phyloP scores from a whole-genome alignment of 2,329 filamentous ascomycete species.

The Penicillium sp. region DNA sequence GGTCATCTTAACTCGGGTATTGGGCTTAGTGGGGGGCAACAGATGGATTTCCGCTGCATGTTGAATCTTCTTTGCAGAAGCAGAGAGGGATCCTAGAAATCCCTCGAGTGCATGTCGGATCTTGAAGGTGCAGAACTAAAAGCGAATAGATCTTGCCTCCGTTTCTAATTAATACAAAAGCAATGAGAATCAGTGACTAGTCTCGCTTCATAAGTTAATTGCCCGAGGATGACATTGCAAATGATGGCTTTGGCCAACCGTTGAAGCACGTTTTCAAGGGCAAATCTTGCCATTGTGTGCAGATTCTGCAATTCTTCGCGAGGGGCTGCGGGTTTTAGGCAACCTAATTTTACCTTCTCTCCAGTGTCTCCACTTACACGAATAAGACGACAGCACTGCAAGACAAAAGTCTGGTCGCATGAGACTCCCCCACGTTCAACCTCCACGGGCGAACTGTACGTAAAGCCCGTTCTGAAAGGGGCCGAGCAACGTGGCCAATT shows the following conservation, averaged over 20 bases:
- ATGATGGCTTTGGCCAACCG: not conserved
- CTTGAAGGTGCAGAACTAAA: not conserved
- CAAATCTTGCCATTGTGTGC: not conserved
- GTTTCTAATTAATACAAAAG: not conserved
- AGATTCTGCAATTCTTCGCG: slow-evolving; percentile 1
- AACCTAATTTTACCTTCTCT: slow-evolving; percentile 3
- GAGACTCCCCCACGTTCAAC: not conserved
- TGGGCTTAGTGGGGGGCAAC: slow-evolving; percentile 4
- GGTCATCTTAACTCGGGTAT: slow-evolving; percentile 13
- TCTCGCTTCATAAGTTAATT: no score
- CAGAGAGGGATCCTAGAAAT: not conserved
- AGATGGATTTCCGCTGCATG: not conserved
- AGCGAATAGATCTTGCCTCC: not conserved
- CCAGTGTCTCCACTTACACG: not conserved
- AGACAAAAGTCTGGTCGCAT: not conserved
- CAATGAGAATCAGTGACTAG: no score
- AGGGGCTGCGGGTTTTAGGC: slow-evolving; percentile 5
- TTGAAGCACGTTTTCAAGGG: not conserved
- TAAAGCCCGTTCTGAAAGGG: not conserved
- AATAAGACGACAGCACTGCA: not conserved
- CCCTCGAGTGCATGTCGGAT: no score
- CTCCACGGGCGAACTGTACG: not conserved
- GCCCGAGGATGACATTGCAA: no score
- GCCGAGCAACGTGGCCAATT: not conserved
- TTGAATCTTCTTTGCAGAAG: not conserved